Evolutionary conservation across 306 rosid genomes (phyloP).

Genomic region (Begonia fuchsioides): DNA sequence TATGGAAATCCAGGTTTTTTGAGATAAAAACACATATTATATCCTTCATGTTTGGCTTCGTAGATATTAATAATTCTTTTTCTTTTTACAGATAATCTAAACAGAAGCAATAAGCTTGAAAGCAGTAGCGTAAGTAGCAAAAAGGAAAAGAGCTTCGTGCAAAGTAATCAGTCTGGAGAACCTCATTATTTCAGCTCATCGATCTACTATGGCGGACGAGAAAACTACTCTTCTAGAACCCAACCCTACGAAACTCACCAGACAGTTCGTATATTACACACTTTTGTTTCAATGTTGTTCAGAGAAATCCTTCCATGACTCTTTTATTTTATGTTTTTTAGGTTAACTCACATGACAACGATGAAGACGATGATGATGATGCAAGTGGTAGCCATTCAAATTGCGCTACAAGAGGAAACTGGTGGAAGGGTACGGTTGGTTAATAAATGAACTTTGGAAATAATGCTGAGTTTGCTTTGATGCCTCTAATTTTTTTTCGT

Average conservation of each 20-base stretch:
- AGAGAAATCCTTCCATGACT: not conserved
- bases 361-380: conserved; percentile 18
- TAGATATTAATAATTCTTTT: not conserved
- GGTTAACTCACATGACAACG: conserved; percentile 42
- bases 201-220: conserved; percentile 83
- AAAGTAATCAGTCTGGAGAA: conserved; percentile 29
- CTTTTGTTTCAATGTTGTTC: too few relatives aligned
- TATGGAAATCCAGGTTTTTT: conserved; percentile 17
- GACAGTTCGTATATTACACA: conserved; percentile 19
- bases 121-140: conserved; percentile 21
- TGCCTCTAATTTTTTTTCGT: not conserved
- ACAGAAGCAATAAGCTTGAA: conserved; percentile 12
- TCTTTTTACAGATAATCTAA: conserved; percentile 9
- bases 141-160: conserved; percentile 13
- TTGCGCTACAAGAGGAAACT: conserved; percentile 65
- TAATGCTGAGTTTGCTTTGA: not conserved
- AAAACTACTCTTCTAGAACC: conserved; percentile 45
- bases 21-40: too few relatives aligned
- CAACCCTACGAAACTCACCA: conserved; percentile 43
- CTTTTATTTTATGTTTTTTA: conserved; percentile 8
- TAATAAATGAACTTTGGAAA: not conserved
- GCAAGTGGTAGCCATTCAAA: conserved; percentile 34
- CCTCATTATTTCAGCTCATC: conserved; percentile 63
- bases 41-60: not conserved
- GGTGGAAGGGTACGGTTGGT: conserved; percentile 77